A percentile compares a stretch with the other conserved stretches of the same genome.
Evolutionary conservation across 306 rosid genomes (phyloP).

Genomic region (Corylus avellana): DNA sequence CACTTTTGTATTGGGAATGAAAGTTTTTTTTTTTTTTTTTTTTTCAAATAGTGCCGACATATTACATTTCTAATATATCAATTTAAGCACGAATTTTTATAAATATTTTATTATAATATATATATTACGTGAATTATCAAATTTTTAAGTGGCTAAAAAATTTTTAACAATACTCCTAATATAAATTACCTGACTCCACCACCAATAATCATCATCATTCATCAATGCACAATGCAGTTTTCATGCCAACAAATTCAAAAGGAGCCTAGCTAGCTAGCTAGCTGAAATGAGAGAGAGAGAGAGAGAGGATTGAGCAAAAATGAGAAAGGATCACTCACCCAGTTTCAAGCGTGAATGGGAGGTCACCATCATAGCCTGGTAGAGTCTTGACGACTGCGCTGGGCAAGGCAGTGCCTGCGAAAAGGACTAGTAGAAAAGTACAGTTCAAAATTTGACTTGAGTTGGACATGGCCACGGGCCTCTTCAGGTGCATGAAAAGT

Average conservation of each 20-base stretch:
- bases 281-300: background rate
- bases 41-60: no score
- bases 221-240: background rate
- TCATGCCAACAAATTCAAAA: no score
- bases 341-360: conserved; percentile 32
- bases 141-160: no score
- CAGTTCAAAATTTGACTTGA: background rate
- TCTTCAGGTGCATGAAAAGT: background rate
- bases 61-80: no score
- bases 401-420: conserved; percentile 12
- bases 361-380: conserved; percentile 28
- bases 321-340: conserved; percentile 16
- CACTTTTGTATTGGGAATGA: no score
- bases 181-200: no score
- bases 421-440: background rate
- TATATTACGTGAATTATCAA: no score
- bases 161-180: no score
- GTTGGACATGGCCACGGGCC: background rate
- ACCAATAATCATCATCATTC: background rate
- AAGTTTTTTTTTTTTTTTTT: no score
- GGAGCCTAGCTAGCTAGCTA: no score
- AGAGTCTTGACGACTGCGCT: conserved; percentile 23
- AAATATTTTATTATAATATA: no score
- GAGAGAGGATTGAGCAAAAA: background rate
- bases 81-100: no score